Evolutionary conservation across 202 grass and related monocot genomes (phyloP), one percentile per base, ranked within the genome.

Genomic region (Carex arenaria): DNA sequence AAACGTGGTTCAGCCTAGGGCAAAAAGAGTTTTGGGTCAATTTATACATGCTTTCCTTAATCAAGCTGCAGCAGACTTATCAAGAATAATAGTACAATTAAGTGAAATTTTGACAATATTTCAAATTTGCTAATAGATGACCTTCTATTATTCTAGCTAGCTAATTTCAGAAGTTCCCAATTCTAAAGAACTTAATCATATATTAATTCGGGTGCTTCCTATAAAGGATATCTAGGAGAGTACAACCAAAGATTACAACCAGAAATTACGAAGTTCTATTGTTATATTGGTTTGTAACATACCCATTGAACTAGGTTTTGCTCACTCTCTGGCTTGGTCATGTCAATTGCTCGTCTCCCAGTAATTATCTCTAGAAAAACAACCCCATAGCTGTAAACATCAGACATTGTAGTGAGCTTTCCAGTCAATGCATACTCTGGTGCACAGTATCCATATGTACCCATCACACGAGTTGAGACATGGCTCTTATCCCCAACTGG

Each of bases 281-380:
- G 11, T 53, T 77, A 78, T 57, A 78, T 19, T 32, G 54, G 53
- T 38, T 60, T 40, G 56, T 3, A 13, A 56, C 82, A 34, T 84
- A 84, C 82, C 82, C 82, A 84, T 43, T 62, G 81, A 7, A 93
- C 84, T n/a, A 97, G 91, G 85, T 93, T 92, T 56, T 88, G 94
- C 91, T 93, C 84, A 14, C 72, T 84, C 0, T 64, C 40, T 3
- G 85, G 85, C 67, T 85, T 83, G 13, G 78, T 8, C 9, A 26
- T 84, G 80, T 97, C 93, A 70, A 97, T 91, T 65, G 86, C 89
- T 43, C 93, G 75, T 28, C 93, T 83, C 0, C 93, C 91, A 0
- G 91, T 97, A 80, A 97, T 78, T 64, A 97, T 93, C 91, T 97
- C 93, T 28, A 97, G 87, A 83, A 97, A 91, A 67, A 96, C 93